A percentile compares a stretch with the other conserved stretches of the same genome.
phyloP scores from a whole-genome alignment of 2,329 filamentous ascomycete species.

The Exophiala lecanii-corni region DNA sequence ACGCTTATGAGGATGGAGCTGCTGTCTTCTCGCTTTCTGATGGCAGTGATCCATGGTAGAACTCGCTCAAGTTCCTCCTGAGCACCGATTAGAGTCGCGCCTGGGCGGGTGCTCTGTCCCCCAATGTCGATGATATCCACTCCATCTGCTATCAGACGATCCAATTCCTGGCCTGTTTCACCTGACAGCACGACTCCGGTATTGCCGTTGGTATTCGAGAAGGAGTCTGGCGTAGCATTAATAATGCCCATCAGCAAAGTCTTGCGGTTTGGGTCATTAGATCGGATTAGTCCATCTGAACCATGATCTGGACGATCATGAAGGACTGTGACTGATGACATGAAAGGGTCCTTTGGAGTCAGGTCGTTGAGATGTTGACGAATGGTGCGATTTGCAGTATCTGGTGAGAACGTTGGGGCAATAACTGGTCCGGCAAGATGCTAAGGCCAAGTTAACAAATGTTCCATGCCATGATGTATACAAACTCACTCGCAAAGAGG shows the following conservation, averaged over 20 bases:
- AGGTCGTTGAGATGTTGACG: conserved; percentile 34
- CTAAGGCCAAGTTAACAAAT: too few relatives aligned
- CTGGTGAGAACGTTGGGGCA: conserved; percentile 9
- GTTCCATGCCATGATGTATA: too few relatives aligned
- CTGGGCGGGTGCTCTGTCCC: conserved; percentile 85
- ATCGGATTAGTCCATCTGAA: conserved; percentile 47
- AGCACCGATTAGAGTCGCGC: conserved; percentile 61
- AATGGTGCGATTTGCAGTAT: conserved; percentile 7
- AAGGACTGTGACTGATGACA: conserved; percentile 32
- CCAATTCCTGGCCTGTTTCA: conserved; percentile 41
- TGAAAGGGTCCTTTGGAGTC: conserved; percentile 35
- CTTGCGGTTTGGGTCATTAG: conserved; percentile 50
- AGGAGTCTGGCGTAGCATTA: conserved; percentile 93
- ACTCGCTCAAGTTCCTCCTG: conserved; percentile 74
- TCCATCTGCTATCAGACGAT: conserved; percentile 58
- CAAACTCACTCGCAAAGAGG: conserved; percentile 65
- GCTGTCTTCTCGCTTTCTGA: conserved; percentile 63
- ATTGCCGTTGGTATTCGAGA: conserved; percentile 51
- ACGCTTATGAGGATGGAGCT: conserved; percentile 70
- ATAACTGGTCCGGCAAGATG: conserved; percentile 19
- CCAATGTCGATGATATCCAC: conserved; percentile 87
- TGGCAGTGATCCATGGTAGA: conserved; percentile 69
- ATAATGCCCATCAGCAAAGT: conserved; percentile 91
- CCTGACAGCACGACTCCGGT: conserved; percentile 67
- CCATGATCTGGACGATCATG: conserved; percentile 30